Percentiles rank a stretch among this genome's conserved stretches.
Evolutionary conservation across 768 basidiomycete species (phyloP).

Genomic region (Tulasnella calospora): DNA sequence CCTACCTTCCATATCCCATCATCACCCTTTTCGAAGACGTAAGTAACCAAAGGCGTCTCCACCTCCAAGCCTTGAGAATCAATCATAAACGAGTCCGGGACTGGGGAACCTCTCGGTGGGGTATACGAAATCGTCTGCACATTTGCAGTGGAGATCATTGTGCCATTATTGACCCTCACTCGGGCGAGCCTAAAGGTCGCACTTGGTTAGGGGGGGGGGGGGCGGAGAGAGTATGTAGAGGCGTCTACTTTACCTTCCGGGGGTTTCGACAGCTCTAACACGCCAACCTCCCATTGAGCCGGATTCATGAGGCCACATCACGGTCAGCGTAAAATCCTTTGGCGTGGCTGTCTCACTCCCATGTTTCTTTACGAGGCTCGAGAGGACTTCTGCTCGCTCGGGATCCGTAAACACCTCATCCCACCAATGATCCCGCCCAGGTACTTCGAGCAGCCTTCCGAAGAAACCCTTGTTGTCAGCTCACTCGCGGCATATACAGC

Average conservation of each 20-base stretch:
- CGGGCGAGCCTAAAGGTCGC: constrained; percentile 9
- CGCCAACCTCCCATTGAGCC: constrained; percentile 27
- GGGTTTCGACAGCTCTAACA: neutral
- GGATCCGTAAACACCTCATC: constrained; percentile 22
- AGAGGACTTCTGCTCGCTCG: neutral
- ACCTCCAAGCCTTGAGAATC: neutral
- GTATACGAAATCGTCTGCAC: constrained; percentile 12
- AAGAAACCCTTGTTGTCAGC: neutral
- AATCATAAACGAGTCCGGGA: neutral
- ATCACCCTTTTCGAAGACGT: neutral
- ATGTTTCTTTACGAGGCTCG: neutral
- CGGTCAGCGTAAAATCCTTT: constrained; percentile 26
- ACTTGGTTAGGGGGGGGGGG: neutral
- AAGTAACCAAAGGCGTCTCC: neutral
- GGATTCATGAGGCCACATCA: constrained; percentile 26
- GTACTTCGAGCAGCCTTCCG: constrained; percentile 19
- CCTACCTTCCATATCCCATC: constrained; percentile 13
- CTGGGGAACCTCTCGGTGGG: neutral
- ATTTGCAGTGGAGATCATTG: constrained; percentile 14
- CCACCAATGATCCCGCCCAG: constrained; percentile 26
- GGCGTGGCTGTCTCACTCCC: neutral
- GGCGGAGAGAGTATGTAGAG: neutral
- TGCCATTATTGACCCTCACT: neutral
- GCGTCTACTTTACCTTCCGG: constrained; percentile 15
- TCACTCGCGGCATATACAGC: neutral